Percentiles rank a stretch among this genome's conserved stretches.
These are phyloP conservation scores for Wickerhamiella vanderwaltii DNA, from an alignment of 805 yeast genomes.

Conservation along the genomic window DNA sequence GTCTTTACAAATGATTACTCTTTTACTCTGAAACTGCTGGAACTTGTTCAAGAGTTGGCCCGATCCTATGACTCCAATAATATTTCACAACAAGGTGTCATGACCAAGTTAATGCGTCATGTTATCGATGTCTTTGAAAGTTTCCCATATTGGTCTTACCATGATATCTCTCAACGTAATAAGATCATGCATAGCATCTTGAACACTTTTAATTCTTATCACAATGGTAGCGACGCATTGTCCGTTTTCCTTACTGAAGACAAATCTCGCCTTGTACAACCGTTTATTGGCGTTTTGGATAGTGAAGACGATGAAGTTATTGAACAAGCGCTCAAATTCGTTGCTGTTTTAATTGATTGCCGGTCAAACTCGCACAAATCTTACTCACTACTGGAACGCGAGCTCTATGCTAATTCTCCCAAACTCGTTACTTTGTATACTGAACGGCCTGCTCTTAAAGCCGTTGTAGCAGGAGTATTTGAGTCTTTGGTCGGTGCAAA, in stretches of 20 bases:
- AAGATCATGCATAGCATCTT: slow-evolving; percentile 47
- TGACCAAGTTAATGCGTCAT: slow-evolving; percentile 13
- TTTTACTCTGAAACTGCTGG: slow-evolving; percentile 50
- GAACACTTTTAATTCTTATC: slow-evolving; percentile 38
- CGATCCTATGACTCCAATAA: slow-evolving; percentile 29
- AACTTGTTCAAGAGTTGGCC: slow-evolving; percentile 42
- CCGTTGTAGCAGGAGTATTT: slow-evolving; percentile 42
- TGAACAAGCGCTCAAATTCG: slow-evolving; percentile 40
- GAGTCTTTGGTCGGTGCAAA: slow-evolving; percentile 28
- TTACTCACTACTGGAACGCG: slow-evolving; percentile 55
- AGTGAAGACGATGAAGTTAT: slow-evolving; percentile 41
- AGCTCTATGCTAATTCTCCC: slow-evolving; percentile 45
- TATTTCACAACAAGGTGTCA: slow-evolving; percentile 18
- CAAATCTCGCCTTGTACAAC: slow-evolving; percentile 31
- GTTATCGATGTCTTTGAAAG: slow-evolving; percentile 62
- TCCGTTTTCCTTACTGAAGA: slow-evolving; percentile 16
- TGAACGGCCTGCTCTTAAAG: slow-evolving; percentile 35
- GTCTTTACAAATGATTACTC: slow-evolving; percentile 52
- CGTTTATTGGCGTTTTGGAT: slow-evolving; percentile 33
- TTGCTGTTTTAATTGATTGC: slow-evolving; percentile 43
- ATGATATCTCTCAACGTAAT: slow-evolving; percentile 42
- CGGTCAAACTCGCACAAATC: slow-evolving; percentile 38
- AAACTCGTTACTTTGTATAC: slow-evolving; percentile 47
- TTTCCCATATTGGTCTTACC: slow-evolving; percentile 57
- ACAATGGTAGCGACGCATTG: background rate